Evolutionary conservation across 768 basidiomycete species (phyloP).

Genomic region (Naematelia encephala): DNA sequence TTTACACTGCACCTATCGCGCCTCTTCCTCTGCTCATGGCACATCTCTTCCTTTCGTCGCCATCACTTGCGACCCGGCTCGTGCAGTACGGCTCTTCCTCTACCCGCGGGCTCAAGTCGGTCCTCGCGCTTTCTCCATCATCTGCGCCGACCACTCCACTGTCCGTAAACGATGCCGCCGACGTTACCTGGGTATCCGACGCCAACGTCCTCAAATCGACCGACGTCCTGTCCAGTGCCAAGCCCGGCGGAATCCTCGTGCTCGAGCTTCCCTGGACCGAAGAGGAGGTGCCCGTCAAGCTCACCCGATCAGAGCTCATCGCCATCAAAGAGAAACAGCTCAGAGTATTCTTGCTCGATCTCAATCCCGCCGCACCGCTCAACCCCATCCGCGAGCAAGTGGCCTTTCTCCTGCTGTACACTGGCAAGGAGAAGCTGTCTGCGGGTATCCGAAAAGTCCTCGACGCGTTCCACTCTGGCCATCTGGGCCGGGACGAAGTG

Average conservation of each 20-base stretch:
- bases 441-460: constrained; percentile 51
- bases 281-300: constrained; percentile 68
- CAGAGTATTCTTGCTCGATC: constrained; percentile 51
- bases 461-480: constrained; percentile 48
- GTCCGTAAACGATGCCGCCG: constrained; percentile 57
- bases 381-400: constrained; percentile 62
- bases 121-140: constrained; percentile 50
- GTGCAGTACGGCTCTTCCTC: constrained; percentile 48
- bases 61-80: constrained; percentile 51
- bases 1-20: constrained; percentile 63
- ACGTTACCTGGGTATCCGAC: constrained; percentile 71
- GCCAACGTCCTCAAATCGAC: constrained; percentile 74
- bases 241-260: constrained; percentile 61
- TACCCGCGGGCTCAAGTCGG: constrained; percentile 50
- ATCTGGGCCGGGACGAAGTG: constrained; percentile 56
- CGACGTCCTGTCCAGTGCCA: constrained; percentile 65
- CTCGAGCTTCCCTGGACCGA: constrained; percentile 75
- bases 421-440: constrained; percentile 53
- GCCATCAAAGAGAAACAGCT: constrained; percentile 57
- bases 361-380: constrained; percentile 54
- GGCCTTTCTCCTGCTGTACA: constrained; percentile 76
- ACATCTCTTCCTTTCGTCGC: constrained; percentile 52
- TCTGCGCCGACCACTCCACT: constrained; percentile 32
- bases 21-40: constrained; percentile 56
- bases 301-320: constrained; percentile 57